Percentiles rank a stretch among this genome's conserved stretches.
These are phyloP conservation scores for Hemisphaericaspora xylofermentans DNA, from an alignment of 1,139 yeast species.

Conservation along the genomic window DNA sequence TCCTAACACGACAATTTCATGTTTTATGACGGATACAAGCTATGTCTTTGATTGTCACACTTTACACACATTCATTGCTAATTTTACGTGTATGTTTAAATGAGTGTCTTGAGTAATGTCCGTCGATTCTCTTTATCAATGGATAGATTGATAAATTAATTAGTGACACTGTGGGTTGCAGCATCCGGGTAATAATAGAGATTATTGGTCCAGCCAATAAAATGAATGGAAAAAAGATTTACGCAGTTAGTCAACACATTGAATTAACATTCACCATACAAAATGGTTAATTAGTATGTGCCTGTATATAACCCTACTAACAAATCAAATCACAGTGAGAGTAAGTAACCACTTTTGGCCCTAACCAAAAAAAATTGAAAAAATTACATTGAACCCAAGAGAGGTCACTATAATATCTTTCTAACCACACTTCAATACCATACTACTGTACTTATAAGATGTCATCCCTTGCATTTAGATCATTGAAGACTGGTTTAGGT, in stretches of 20 bases:
- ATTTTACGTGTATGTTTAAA: too few relatives aligned
- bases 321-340: neutral
- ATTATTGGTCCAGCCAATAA: constrained; percentile 21
- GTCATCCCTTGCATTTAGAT: constrained; percentile 53
- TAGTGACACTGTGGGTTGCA: neutral
- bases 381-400: neutral
- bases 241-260: neutral
- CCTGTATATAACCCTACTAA: constrained; percentile 1
- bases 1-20: too few relatives aligned
- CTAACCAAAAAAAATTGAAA: neutral
- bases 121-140: too few relatives aligned
- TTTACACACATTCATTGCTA: too few relatives aligned
- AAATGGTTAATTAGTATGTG: neutral
- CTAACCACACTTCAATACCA: too few relatives aligned
- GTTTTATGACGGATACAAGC: too few relatives aligned
- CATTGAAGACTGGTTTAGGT: constrained; percentile 52
- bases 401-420: too few relatives aligned
- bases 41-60: too few relatives aligned
- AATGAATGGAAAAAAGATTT: constrained; percentile 18
- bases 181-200: constrained; percentile 3
- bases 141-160: too few relatives aligned
- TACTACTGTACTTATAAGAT: constrained; percentile 16
- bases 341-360: neutral
- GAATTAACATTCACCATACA: neutral
- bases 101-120: too few relatives aligned